Percentiles rank a stretch among this genome's conserved stretches.
Conservation (phyloP, 495 filamentous ascomycete species). For the Neurospora sp. region DNA sequence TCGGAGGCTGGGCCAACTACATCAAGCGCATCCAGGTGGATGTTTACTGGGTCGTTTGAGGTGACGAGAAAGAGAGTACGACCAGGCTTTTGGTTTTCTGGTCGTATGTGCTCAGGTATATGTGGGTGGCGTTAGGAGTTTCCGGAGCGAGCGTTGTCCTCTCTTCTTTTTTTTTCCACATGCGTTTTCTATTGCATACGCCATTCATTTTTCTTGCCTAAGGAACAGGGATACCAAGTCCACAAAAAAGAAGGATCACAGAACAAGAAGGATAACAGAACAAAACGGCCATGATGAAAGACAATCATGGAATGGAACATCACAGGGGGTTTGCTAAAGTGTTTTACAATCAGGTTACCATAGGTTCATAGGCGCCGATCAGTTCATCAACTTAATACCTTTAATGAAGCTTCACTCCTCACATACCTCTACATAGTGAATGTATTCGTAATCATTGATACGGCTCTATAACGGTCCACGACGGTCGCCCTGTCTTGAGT, state of each 20-base stretch:
- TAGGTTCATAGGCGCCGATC: neutral
- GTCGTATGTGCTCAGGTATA: neutral
- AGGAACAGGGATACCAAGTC: neutral
- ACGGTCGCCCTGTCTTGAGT: neutral
- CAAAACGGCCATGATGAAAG: neutral
- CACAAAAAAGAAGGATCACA: neutral
- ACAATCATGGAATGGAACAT: neutral
- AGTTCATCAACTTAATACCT: neutral
- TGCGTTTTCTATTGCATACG: neutral
- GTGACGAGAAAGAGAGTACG: neutral
- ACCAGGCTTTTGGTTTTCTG: neutral
- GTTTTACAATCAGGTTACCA: neutral
- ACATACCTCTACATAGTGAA: neutral
- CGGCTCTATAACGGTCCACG: neutral
- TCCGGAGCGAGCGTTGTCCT: neutral
- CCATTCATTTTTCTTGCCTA: neutral
- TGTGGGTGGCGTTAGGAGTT: neutral
- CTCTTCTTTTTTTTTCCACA: neutral
- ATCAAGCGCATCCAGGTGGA: conserved; percentile 47
- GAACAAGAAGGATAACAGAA: neutral
- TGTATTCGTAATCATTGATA: neutral
- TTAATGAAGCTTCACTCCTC: neutral
- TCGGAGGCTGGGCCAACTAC: conserved; percentile 51
- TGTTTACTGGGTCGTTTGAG: conserved; percentile 54
- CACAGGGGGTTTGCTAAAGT: neutral